A percentile compares a stretch with the other conserved stretches of the same genome.
Conservation (phyloP, 2,329 filamentous ascomycete species). For the Podosphaera fusca region DNA sequence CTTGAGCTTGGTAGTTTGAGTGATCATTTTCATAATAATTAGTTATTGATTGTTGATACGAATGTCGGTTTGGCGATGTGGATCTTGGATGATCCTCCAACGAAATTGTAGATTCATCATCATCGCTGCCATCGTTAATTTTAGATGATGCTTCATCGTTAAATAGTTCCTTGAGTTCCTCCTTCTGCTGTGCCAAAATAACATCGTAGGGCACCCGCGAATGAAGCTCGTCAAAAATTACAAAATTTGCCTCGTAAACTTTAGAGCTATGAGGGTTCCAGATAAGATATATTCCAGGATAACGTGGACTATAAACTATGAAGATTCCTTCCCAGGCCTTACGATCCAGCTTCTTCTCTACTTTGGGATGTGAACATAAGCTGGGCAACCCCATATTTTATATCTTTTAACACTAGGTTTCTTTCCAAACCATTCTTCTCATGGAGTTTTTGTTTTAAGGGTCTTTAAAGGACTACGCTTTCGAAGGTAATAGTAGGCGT, state of each 20-base stretch:
- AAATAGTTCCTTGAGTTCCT: background rate
- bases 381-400: background rate
- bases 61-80: too few relatives aligned
- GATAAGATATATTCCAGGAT: background rate
- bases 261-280: background rate
- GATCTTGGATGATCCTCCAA: too few relatives aligned
- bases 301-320: background rate
- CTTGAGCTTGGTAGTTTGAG: too few relatives aligned
- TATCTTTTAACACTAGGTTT: background rate
- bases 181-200: background rate
- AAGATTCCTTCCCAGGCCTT: constrained; percentile 1
- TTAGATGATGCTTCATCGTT: too few relatives aligned
- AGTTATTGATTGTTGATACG: too few relatives aligned
- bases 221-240: background rate
- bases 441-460: background rate
- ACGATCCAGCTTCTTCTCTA: background rate
- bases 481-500: background rate
- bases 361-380: background rate
- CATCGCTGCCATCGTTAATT: too few relatives aligned
- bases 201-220: background rate
- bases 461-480: background rate
- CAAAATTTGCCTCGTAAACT: background rate
- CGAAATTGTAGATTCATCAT: too few relatives aligned
- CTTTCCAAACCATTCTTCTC: background rate
- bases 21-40: too few relatives aligned